Base-by-base conservation (phyloP, 177 flowering plant species). In the Vitis hybrid region DNA sequence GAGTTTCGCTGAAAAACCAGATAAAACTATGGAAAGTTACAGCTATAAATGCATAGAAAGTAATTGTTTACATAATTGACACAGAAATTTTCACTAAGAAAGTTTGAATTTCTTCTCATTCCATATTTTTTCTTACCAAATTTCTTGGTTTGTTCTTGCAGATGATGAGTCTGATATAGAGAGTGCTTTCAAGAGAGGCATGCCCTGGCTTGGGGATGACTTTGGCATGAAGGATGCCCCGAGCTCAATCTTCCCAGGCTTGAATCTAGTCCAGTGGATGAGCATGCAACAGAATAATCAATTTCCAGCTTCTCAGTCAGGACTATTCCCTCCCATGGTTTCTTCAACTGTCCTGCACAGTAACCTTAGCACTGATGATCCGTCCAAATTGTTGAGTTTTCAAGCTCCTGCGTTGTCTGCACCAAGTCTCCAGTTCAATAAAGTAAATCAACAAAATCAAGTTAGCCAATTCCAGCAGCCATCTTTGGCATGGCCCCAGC, bases 231-330 rank as follows among this genome's bases (percentile, higher is more conserved):
- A 89, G 79, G 97, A 92, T 75, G 71, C 88, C 58, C 77, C 86
- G 12, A 89, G 71, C 79, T 84, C 97, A 10, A 77, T 90, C 33
- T 89, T 90, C 57, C 94, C 97, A 8, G 98, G 98, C 53, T 73
- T 90, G 75, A 94, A 92, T 79, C 83, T 90, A 62, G 89, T 85
- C 51, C 98, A 94, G 79, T 94, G 98, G 98, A 94, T 94, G 98
- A 94, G 79, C 79, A 87, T 90, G 97, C 98, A 92, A 72, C 97
- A 90, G 69, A 90, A 83, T 75, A 84, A 85, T 75, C 98, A 88
- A 71, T 75, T 88, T 53, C 71, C 89, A 19, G 80, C 86, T 51
- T 75, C 86, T 66, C 97, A 91, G 52, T 74, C 97, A 2, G 95
- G 87, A 64, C 67, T 79, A 65, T 77, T 86, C 33, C 89, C 96